These are phyloP conservation scores for Cephalotrichum gorgonifer DNA, from an alignment of 2,329 filamentous ascomycete genomes.

Conservation along the genomic window DNA sequence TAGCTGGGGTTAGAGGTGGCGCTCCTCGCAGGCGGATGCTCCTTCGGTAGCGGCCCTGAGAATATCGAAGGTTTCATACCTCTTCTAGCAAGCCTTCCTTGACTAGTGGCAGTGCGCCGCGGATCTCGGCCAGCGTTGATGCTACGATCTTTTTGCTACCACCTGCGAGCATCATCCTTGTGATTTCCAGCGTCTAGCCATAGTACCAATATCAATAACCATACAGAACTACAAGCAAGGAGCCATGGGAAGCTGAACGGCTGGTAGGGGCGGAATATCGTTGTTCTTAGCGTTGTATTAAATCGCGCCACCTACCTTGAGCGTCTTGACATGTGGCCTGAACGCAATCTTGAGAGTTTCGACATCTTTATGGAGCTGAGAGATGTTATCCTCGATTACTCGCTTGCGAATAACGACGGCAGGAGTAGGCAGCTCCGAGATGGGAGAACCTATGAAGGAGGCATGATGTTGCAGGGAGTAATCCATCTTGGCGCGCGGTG, in stretches of 20 bases:
- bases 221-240: no score
- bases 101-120: conserved; percentile 24
- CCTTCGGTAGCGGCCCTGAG: no score
- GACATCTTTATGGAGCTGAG: conserved; percentile 25
- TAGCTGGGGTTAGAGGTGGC: not conserved
- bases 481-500: no score
- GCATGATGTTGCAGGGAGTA: conserved; percentile 12
- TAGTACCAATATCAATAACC: not conserved
- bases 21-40: no score
- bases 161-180: conserved; percentile 30
- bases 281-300: no score
- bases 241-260: no score
- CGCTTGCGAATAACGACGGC: conserved; percentile 26
- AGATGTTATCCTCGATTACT: conserved; percentile 24
- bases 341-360: conserved; percentile 24
- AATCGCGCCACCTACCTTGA: conserved; percentile 26
- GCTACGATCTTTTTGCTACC: conserved; percentile 24
- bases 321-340: conserved; percentile 32
- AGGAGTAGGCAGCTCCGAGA: conserved; percentile 24
- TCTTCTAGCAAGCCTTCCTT: conserved; percentile 28
- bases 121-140: conserved; percentile 28
- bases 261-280: no score
- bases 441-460: conserved; percentile 22
- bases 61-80: no score
- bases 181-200: conserved; percentile 21